A percentile compares a stretch with the other conserved stretches of the same genome.
phyloP scores from a whole-genome alignment of 2,329 filamentous ascomycete genomes.

The Stagonosporopsis cucurbitacearum region DNA sequence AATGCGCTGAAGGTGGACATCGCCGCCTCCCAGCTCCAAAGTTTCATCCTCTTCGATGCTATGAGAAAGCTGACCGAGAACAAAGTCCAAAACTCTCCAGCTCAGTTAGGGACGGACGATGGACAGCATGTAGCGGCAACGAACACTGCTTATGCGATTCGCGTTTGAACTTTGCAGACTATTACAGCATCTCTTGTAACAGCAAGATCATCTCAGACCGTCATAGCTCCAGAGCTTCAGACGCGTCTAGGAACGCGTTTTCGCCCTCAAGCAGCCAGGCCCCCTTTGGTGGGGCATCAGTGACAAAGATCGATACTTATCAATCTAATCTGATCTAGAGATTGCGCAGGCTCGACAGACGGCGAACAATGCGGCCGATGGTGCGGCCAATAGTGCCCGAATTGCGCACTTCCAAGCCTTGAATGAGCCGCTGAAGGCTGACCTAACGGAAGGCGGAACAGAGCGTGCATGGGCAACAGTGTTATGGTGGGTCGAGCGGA shows the following conservation, averaged over 20 bases:
- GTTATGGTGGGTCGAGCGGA: constrained; percentile 42
- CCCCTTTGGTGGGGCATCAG: not conserved
- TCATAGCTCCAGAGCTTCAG: constrained; percentile 2
- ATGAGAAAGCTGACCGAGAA: not conserved
- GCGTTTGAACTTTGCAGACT: not conserved
- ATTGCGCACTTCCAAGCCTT: constrained; percentile 40
- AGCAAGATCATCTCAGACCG: not conserved
- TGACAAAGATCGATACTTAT: constrained; percentile 25
- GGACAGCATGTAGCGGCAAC: not conserved
- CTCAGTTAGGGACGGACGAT: not conserved
- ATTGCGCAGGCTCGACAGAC: constrained; percentile 21
- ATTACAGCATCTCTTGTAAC: not conserved
- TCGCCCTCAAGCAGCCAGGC: not conserved
- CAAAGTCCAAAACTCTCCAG: not conserved
- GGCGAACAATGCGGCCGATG: constrained; percentile 25
- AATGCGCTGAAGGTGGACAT: not conserved
- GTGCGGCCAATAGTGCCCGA: constrained; percentile 24
- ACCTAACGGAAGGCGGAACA: constrained; percentile 32
- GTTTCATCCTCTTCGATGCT: not conserved
- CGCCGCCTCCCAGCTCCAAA: not conserved
- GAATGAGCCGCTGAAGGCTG: constrained; percentile 37
- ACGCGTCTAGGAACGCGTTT: constrained; percentile 14
- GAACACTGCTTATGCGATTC: not conserved
- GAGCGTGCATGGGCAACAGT: constrained; percentile 26
- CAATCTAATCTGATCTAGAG: constrained; percentile 39